phyloP scores from a whole-genome alignment of 441 rosid species.

The Lagerstroemia fauriei region DNA sequence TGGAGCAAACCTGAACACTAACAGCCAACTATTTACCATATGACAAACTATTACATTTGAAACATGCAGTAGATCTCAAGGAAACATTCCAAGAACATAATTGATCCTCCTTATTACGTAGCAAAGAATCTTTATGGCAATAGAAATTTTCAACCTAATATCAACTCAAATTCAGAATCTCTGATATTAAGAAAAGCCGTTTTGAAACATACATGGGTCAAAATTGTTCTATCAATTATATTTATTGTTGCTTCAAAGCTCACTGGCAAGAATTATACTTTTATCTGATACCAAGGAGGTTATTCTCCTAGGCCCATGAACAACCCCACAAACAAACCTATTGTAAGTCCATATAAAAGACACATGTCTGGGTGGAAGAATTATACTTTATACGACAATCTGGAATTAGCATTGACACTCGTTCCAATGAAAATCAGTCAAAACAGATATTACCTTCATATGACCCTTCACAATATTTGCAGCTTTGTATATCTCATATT shows the following conservation, averaged over 20 bases:
- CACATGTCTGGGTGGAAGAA: no score
- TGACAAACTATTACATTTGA: not conserved
- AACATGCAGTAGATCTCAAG: not conserved
- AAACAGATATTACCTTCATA: conserved; percentile 44
- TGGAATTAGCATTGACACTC: not conserved
- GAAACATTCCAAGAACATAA: not conserved
- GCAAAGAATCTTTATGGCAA: not conserved
- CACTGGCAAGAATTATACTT: not conserved
- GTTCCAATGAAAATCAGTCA: not conserved
- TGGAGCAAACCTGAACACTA: conserved; percentile 60
- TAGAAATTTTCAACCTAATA: no score
- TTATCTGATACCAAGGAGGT: no score
- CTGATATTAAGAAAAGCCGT: not conserved
- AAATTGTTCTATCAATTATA: not conserved
- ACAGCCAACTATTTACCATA: not conserved
- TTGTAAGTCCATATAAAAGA: no score
- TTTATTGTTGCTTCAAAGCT: not conserved
- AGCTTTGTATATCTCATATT: conserved; percentile 86
- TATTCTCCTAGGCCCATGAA: no score
- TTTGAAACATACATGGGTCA: not conserved
- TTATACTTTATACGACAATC: not conserved
- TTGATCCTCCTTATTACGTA: not conserved
- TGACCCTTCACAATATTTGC: conserved; percentile 72
- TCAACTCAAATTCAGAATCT: not conserved
- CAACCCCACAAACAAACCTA: no score